These are phyloP conservation scores for Psilocybe cyanescens DNA, from an alignment of 768 basidiomycete species.

Conservation along the genomic window DNA sequence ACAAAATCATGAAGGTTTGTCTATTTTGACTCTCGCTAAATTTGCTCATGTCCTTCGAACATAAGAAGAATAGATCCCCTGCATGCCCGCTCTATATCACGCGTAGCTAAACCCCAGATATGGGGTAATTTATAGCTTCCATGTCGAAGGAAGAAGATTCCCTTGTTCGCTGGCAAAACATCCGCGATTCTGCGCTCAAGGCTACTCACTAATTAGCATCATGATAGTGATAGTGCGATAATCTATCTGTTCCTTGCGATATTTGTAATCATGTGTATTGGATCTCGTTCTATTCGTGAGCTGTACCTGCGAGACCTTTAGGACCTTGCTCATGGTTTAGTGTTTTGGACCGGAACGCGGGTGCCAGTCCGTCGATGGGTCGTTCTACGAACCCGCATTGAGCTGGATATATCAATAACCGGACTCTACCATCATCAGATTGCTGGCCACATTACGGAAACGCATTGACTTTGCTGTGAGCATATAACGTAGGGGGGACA, in stretches of 20 bases:
- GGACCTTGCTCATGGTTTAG: background rate
- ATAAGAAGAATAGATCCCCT: conserved; percentile 5
- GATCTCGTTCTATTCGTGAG: background rate
- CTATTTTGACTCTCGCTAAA: conserved; percentile 19
- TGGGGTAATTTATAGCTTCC: conserved; percentile 5
- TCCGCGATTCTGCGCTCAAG: conserved; percentile 8
- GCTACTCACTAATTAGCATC: background rate
- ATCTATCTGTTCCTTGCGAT: background rate
- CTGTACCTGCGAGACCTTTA: background rate
- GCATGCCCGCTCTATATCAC: conserved; percentile 1
- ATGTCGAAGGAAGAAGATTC: conserved; percentile 3
- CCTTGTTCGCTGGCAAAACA: conserved; percentile 19
- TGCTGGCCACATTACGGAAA: too few species aligned
- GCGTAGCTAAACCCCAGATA: conserved; percentile 8
- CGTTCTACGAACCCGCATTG: background rate
- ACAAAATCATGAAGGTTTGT: conserved; percentile 7
- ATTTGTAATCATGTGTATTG: background rate
- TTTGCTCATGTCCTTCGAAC: conserved; percentile 5
- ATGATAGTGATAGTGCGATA: background rate
- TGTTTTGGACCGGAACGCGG: background rate
- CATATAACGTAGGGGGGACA: too few species aligned
- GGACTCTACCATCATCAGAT: background rate
- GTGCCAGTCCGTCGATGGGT: background rate
- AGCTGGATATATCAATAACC: background rate
- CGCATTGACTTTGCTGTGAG: too few species aligned